Base-by-base conservation (phyloP, 176 grass and related monocot genomes). In the Phyllostachys edulis region DNA sequence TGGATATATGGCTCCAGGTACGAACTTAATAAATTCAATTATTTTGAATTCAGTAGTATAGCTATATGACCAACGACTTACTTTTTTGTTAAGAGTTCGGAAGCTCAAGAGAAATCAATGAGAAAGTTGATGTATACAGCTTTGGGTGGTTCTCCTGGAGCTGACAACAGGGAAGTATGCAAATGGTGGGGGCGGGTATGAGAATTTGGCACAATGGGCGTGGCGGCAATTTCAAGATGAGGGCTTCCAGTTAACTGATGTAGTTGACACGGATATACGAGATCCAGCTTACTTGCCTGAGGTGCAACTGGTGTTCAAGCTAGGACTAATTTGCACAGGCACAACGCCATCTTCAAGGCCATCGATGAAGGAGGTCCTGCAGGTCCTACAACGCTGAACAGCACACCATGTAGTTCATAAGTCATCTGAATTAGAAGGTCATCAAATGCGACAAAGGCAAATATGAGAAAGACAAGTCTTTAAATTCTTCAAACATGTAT, bases 1-100 rank as follows among this genome's bases (percentile, higher is more conserved):
- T 55, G 90, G 93, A 50, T 89, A 96, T 46, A 96, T 91, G 32
- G 83, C 88, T 75, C 93, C 86, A 89, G 88, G 93, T 89, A 63
- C 74, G 5, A 51, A 76, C 34, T 74, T 61, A 23, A 2, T 46
- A n/a, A 1, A 27, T 55, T 14, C 11, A 21, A 2, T 60, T 67
- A 60, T 46, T 55, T 71, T 86, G 26, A 77, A 55, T 5, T 27
- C 4, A 3, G 15, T 77, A 62, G 11, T 39, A 40, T 29, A 21
- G 15, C 5, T 55, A 70, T 63, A 37, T 45, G 12, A 56, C 9
- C 23, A 13, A 37, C 21, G 6, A 6, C 37, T 38, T 38, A 47
- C 39, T 50, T 6, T 3, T 81, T 64, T n/a, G 16, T 80, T 84
- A 89, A 89, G 88, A 92, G 47, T 78, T 86, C 13, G 80, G 42